Evolutionary conservation across 2,329 filamentous ascomycete genomes (phyloP).

Genomic region (Xylaria polymorpha): DNA sequence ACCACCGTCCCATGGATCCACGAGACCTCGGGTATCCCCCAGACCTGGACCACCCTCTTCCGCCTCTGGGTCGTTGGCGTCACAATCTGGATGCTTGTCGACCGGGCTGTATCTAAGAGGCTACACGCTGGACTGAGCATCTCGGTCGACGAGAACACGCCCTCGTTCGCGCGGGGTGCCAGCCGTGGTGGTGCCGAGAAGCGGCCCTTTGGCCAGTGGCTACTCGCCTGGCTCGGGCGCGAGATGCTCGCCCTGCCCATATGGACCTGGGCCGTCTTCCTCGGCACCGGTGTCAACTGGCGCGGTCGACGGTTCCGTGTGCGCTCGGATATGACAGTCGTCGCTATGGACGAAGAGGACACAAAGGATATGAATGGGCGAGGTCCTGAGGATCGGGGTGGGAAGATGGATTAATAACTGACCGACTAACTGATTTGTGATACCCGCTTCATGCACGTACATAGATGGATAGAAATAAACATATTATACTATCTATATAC

Average conservation of each 20-base stretch:
- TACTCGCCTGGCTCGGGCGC: conserved; percentile 84
- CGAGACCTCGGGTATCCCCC: conserved; percentile 62
- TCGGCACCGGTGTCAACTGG: conserved; percentile 91
- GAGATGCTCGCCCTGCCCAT: conserved; percentile 87
- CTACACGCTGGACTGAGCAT: conserved; percentile 80
- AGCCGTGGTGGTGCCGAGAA: conserved; percentile 55
- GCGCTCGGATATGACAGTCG: conserved; percentile 83
- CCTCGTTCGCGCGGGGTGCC: conserved; percentile 73
- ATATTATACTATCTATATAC: too few relatives aligned
- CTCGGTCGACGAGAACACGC: conserved; percentile 77
- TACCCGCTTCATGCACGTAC: conserved; percentile 25
- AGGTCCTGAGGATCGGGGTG: not conserved
- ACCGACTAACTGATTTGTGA: conserved; percentile 14
- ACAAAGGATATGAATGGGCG: conserved; percentile 8
- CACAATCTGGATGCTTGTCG: conserved; percentile 76
- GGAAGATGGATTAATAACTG: conserved; percentile 28
- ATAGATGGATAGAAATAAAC: conserved; percentile 21
- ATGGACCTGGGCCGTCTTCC: conserved; percentile 89
- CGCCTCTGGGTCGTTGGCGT: conserved; percentile 75
- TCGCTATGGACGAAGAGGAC: conserved; percentile 52
- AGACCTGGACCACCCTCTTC: conserved; percentile 75
- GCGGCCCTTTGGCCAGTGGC: conserved; percentile 76
- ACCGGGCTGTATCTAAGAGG: conserved; percentile 77
- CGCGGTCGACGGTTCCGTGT: conserved; percentile 85
- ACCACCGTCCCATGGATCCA: conserved; percentile 77